Evolutionary conservation across 768 basidiomycete genomes (phyloP).

Genomic region (Hortiboletus flavorubellus): DNA sequence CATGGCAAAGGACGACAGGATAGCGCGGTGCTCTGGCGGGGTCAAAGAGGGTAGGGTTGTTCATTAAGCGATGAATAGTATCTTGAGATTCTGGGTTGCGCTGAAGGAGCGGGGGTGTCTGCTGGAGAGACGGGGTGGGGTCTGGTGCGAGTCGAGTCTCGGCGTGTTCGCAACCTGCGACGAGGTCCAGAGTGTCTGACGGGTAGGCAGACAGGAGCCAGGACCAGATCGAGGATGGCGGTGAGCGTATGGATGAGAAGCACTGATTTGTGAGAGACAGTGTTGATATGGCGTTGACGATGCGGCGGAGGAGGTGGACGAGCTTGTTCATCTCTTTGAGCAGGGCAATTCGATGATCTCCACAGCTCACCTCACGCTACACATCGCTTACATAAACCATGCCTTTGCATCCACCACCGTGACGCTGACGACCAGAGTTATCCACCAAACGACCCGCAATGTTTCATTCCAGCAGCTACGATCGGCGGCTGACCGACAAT

Average conservation of each 20-base stretch:
- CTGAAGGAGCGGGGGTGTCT: conserved; percentile 18
- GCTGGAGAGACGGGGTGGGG: neutral
- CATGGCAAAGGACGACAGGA: conserved; percentile 95
- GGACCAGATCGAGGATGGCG: no score
- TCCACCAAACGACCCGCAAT: neutral
- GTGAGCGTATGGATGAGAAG: no score
- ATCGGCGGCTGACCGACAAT: conserved; percentile 6
- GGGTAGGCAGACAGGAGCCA: no score
- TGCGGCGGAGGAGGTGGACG: conserved; percentile 55
- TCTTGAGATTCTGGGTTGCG: conserved; percentile 3
- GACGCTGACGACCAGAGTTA: no score
- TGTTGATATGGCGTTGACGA: conserved; percentile 65
- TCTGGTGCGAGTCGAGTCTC: neutral
- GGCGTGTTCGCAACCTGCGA: neutral
- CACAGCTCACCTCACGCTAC: neutral
- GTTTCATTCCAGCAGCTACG: neutral
- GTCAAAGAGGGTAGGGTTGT: conserved; percentile 74
- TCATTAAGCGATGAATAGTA: conserved; percentile 65
- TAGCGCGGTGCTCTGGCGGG: conserved; percentile 78
- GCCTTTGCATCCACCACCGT: neutral
- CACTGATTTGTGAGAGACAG: conserved; percentile 39
- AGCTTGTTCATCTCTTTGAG: conserved; percentile 44
- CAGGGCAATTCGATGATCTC: no score
- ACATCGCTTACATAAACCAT: conserved; percentile 8
- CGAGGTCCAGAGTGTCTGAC: no score